phyloP scores from a whole-genome alignment of 345 rosid species.

The Draba incana region DNA sequence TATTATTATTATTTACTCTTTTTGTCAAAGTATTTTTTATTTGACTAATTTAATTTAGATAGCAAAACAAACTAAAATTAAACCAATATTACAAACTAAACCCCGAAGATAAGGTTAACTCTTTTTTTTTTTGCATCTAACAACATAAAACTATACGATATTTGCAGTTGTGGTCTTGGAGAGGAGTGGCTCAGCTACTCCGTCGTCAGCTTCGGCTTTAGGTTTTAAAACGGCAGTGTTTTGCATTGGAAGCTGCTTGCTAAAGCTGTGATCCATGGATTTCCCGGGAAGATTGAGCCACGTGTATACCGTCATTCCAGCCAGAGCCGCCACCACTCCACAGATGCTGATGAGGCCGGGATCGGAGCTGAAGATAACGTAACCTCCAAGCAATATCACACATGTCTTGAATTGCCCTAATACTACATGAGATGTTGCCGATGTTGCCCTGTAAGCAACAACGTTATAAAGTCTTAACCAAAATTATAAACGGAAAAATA shows the following conservation, averaged over 20 bases:
- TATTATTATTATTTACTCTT: slow-evolving; percentile 11
- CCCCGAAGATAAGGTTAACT: background rate
- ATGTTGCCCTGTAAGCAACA: slow-evolving; percentile 69
- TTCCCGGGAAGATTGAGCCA: slow-evolving; percentile 60
- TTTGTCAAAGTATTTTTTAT: slow-evolving; percentile 1
- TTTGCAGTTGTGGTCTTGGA: slow-evolving; percentile 39
- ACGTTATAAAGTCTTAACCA: background rate
- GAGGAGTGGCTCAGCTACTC: slow-evolving; percentile 29
- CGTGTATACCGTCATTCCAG: slow-evolving; percentile 81
- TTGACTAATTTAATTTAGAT: slow-evolving; percentile 16
- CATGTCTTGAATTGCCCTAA: slow-evolving; percentile 96
- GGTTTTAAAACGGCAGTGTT: slow-evolving; percentile 44
- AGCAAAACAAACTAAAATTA: background rate
- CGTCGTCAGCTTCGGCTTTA: slow-evolving; percentile 42
- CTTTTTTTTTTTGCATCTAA: background rate
- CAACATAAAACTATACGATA: slow-evolving; percentile 29
- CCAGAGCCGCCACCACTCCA: slow-evolving; percentile 73
- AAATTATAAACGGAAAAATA: background rate
- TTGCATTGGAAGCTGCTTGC: slow-evolving; percentile 53
- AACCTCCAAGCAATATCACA: slow-evolving; percentile 83
- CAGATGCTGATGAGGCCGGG: slow-evolving; percentile 79
- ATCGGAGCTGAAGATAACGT: slow-evolving; percentile 67
- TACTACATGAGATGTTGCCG: slow-evolving; percentile 93
- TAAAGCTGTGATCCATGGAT: slow-evolving; percentile 40
- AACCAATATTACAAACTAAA: slow-evolving; percentile 24